Base-by-base conservation (phyloP, 495 filamentous ascomycete species). In the Mytilinidion resinicola region DNA sequence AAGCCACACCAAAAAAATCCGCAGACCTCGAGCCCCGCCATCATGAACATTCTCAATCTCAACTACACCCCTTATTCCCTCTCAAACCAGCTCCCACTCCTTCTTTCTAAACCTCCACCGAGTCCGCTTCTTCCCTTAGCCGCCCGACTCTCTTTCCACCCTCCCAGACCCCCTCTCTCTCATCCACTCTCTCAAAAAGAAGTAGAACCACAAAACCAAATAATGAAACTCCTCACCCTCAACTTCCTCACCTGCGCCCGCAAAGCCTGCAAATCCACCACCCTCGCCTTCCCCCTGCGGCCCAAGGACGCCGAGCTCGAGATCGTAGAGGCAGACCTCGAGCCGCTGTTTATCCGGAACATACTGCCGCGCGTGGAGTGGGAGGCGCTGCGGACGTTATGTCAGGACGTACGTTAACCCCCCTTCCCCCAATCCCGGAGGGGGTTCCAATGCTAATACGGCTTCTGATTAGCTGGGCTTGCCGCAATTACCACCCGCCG, bases 181-280 rank as follows among this genome's bases (percentile, higher is more conserved):
- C n/a, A n/a, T n/a, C n/a, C n/a, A n/a, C n/a, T n/a, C n/a, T n/a
- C n/a, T n/a, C 14, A 55, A 51, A 36, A 34, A 11, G 12, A 14
- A 10, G 12, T 10, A 9, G 10, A 53, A 36, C 30, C 35, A 7
- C 39, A 2, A 9, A 12, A 34, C 11, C 38, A 9, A n/a, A 56
- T 17, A 49, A 96, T 99, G 93, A 99, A 97, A 73, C 76, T 99
- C 59, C 82, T 99, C 46, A 97, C 91, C 48, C 86, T 92, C 64
- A 97, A 97, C 74, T 99, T 97, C 72, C 79, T 99, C 66, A 91
- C 90, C 58, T 99, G 93, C 80, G 91, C 93, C 19, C 86, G 95
- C 65, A 96, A 95, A 74, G 73, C 87, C 37, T 99, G 93, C 85
- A 96, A 96, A 73, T 76, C 84, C 54, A 81, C 82, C 9, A 71